Base-by-base conservation (phyloP, 805 yeast genomes). In the Candida patagonica region DNA sequence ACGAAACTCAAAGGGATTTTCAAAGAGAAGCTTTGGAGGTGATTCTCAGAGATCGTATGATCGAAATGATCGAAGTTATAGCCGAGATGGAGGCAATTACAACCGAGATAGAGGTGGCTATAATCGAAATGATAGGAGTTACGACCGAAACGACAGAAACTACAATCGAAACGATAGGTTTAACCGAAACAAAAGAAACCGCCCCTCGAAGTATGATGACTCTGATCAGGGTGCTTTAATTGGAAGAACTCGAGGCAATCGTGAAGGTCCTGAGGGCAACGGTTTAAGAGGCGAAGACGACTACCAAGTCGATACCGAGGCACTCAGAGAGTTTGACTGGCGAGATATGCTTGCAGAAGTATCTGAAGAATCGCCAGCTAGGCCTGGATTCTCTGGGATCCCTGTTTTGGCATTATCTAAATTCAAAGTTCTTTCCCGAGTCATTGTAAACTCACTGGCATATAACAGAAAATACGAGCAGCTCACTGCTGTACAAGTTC, bases 401-500 rank as follows among this genome's bases (percentile, higher is more conserved):
- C 49, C 53, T 2, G 56, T 58, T 2, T 25, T 40, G 37, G 39
- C 42, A 5, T 42, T 59, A 24, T 56, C 56, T 4, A 50, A 51
- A 4, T 40, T 46, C 20, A 44, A 48, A 16, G 38, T 59, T 15
- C 43, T 59, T 4, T 47, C 53, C 19, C 42, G 53, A 33, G 56
- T 58, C 4, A 46, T 59, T 19, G 62, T 55, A n/a, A 56, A 59
- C 42, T 54, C 63, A 12, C 43, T 59, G 41, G 30, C 49, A 19
- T 47, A 56, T 50, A 50, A 57, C 47, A 51, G 61, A 21, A 48
- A 50, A 26, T 60, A 55, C 45, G 49, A 50, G 26, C 44, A 51
- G 35, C 45, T 60, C 41, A 58, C 64, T 10, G 59, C 62, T 9
- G 65, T 60, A 3, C 65, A 61, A 44, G 65, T 64, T 16, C 59